Conservation (phyloP, 108 stramenopile species). For the Cylindrotheca closterium region DNA sequence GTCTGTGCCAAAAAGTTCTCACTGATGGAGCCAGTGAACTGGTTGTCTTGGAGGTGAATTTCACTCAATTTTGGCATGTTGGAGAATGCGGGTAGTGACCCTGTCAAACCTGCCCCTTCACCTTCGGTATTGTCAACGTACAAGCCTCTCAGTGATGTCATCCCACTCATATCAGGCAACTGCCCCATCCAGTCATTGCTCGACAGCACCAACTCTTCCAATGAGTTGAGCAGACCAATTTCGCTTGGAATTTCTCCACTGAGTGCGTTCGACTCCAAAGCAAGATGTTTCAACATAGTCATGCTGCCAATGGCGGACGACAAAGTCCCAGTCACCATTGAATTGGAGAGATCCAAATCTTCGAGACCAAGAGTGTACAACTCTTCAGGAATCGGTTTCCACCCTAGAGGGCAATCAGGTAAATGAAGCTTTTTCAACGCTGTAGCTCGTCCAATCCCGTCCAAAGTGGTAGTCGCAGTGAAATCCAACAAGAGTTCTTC, state of each 20-base stretch:
- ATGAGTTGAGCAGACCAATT: slow-evolving; percentile 46
- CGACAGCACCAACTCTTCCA: slow-evolving; percentile 46
- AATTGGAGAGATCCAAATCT: slow-evolving; percentile 48
- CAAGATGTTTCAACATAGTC: slow-evolving; percentile 45
- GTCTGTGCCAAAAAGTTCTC: slow-evolving; percentile 40
- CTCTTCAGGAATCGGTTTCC: slow-evolving; percentile 58
- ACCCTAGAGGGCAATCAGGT: slow-evolving; percentile 50
- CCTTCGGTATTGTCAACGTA: slow-evolving; percentile 23
- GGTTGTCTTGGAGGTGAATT: slow-evolving; percentile 24
- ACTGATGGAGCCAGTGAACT: slow-evolving; percentile 31
- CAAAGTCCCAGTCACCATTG: slow-evolving; percentile 55
- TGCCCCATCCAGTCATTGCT: slow-evolving; percentile 43
- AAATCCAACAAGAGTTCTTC: slow-evolving; percentile 56
- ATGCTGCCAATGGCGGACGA: slow-evolving; percentile 52
- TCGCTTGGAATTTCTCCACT: slow-evolving; percentile 62
- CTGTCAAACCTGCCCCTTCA: slow-evolving; percentile 56
- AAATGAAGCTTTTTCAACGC: slow-evolving; percentile 45
- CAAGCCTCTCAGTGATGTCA: slow-evolving; percentile 32
- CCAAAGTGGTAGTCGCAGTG: slow-evolving; percentile 47
- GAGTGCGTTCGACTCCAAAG: slow-evolving; percentile 57
- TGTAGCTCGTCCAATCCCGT: slow-evolving; percentile 60
- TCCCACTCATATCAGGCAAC: slow-evolving; percentile 17
- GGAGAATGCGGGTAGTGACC: slow-evolving; percentile 50
- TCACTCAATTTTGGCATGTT: slow-evolving; percentile 44
- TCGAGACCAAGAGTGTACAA: slow-evolving; percentile 47